phyloP scores from a whole-genome alignment of 306 rosid genomes.

The Fragaria iinumae region DNA sequence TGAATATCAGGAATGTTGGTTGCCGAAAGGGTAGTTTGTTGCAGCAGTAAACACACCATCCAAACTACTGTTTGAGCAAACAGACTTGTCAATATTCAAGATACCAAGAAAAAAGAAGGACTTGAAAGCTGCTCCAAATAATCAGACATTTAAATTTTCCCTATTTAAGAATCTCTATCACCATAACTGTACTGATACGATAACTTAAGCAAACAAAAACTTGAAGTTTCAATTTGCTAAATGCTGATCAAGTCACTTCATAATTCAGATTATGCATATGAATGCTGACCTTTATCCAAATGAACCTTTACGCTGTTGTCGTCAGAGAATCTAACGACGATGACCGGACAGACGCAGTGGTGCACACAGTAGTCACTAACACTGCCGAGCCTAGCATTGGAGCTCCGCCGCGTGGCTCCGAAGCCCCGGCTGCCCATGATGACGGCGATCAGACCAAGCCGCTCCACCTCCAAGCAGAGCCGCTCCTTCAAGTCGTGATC shows the following conservation, averaged over 20 bases:
- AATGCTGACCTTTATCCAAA: constrained; percentile 20
- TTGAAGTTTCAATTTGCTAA: too few species aligned
- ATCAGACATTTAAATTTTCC: too few species aligned
- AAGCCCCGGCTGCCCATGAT: constrained; percentile 81
- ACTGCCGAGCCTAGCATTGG: constrained; percentile 60
- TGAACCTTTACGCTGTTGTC: constrained; percentile 3
- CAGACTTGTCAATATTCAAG: neutral
- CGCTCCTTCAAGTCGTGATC: constrained; percentile 89
- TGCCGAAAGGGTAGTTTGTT: neutral
- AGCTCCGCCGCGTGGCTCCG: constrained; percentile 47
- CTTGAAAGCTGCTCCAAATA: too few species aligned
- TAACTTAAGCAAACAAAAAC: too few species aligned
- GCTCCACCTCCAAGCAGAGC: constrained; percentile 74
- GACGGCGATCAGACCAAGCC: constrained; percentile 68
- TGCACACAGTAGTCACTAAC: constrained; percentile 79
- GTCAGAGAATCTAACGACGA: constrained; percentile 52
- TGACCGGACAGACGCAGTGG: constrained; percentile 77
- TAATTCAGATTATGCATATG: too few species aligned
- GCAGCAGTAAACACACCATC: neutral
- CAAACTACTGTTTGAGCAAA: neutral
- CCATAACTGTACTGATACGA: too few species aligned
- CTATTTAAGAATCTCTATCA: too few species aligned
- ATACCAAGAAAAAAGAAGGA: neutral
- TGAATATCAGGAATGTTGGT: neutral
- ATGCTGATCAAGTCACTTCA: too few species aligned